These are phyloP conservation scores for Zoysia japonica DNA, from an alignment of 176 grass and related monocot species.

Conservation along the genomic window DNA sequence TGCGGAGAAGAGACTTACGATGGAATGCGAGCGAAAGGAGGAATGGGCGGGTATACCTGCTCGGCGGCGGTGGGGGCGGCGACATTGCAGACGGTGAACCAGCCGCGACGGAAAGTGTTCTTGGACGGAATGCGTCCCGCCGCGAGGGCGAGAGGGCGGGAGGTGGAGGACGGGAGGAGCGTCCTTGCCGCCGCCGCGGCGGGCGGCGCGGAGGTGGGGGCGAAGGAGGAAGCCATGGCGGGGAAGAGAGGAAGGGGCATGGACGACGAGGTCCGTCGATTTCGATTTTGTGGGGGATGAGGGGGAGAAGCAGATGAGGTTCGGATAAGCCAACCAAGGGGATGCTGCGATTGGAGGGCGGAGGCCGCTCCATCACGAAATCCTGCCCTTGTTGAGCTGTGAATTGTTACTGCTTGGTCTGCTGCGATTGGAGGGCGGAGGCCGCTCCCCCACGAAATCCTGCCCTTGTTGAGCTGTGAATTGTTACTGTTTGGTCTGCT, in stretches of 20 bases:
- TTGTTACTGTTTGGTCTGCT: no score
- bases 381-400: conserved; percentile 8
- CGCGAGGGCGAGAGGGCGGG: conserved; percentile 17
- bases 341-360: conserved; percentile 11
- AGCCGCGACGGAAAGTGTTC: conserved; percentile 35
- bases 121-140: conserved; percentile 35
- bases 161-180: conserved; percentile 40
- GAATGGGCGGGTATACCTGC: conserved; percentile 28
- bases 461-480: conserved; percentile 7
- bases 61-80: conserved; percentile 50
- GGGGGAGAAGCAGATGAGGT: conserved; percentile 31
- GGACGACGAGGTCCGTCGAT: conserved; percentile 8
- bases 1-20: background rate
- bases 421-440: conserved; percentile 3
- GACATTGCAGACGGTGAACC: conserved; percentile 60
- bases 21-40: background rate
- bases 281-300: background rate
- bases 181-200: conserved; percentile 32
- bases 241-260: background rate
- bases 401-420: no score
- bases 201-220: conserved; percentile 29
- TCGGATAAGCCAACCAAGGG: conserved; percentile 31
- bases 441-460: background rate
- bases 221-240: conserved; percentile 40
- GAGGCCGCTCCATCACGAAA: background rate